Base-by-base conservation (phyloP, 2,329 filamentous ascomycete genomes). In the Emmonsia crescens region DNA sequence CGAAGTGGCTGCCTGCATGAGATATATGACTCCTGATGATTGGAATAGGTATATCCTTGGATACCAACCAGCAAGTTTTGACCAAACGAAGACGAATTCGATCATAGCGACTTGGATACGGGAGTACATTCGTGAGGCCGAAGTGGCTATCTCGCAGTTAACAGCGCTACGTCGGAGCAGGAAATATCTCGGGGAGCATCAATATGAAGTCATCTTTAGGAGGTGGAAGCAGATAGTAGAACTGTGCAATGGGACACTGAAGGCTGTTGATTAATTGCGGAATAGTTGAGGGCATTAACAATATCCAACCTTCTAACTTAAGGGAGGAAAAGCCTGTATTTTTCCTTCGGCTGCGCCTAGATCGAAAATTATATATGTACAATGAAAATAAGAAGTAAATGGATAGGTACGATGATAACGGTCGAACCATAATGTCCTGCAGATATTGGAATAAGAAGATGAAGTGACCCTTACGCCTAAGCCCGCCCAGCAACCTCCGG, bases 21-120 rank as follows among this genome's bases (percentile, higher is more conserved):
- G 68, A 62, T 75, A 75, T 64, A 75, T 78, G 71, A 65, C 70
- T 27, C 70, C 67, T 10, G 66, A 71, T 48, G 69, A 74, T 60
- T 78, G 76, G 75, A 68, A 70, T 40, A 71, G 72, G 31, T 74
- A 76, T 65, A 68, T 75, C 21, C 70, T 72, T n/a, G 76, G 76
- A 24, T 69, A 69, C 44, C 70, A 70, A n/a, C 68, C 67, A 36
- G 54, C 68, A 38, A 69, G 68, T 12, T 66, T 73, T 36, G 68
- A 74, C 59, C 66, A 69, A 21, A 65, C 58, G 27, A 72, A 69
- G 60, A 72, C 73, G 10, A 68, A 69, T 60, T 61, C 60, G 12
- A 69, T 74, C 29, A 74, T 78, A 61, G 67, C 66, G 51, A 63
- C 63, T n/a, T 76, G 74, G 71, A 71, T 78, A 61, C 60, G 62